Evolutionary conservation across 1,284 basidiomycete species (phyloP).

Genomic region (Cutaneotrichosporon cavernicola): DNA sequence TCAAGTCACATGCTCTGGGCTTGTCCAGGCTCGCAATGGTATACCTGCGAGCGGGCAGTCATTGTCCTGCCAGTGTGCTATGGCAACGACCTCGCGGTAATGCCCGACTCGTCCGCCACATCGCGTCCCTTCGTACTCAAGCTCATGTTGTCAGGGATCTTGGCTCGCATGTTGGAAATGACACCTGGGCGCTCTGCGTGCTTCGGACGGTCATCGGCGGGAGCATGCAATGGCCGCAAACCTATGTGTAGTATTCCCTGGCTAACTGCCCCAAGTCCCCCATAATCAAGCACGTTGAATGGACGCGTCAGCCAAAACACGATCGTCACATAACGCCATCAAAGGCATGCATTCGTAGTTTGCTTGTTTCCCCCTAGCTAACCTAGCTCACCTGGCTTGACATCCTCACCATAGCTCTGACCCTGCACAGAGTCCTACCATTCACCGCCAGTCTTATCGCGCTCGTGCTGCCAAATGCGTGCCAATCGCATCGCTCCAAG

Average conservation of each 20-base stretch:
- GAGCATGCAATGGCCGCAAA: background rate
- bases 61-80: no score
- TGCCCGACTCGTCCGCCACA: background rate
- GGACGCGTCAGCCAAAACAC: background rate
- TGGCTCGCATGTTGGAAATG: conserved; percentile 4
- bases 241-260: background rate
- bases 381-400: no score
- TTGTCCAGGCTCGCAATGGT: no score
- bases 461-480: background rate
- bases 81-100: background rate
- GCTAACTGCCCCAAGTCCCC: background rate
- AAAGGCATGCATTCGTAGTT: conserved; percentile 7
- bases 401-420: no score
- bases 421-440: background rate
- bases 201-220: background rate
- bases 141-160: background rate
- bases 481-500: background rate
- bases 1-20: background rate
- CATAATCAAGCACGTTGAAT: conserved; percentile 7
- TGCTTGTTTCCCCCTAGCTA: background rate
- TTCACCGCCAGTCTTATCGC: background rate
- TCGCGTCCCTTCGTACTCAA: background rate
- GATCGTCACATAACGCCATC: conserved; percentile 10
- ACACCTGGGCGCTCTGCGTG: background rate
- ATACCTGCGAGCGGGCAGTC: no score